These are phyloP conservation scores for Bolboschoenoplectus hybrid DNA, from an alignment of 202 grass and related monocot genomes.

Conservation along the genomic window DNA sequence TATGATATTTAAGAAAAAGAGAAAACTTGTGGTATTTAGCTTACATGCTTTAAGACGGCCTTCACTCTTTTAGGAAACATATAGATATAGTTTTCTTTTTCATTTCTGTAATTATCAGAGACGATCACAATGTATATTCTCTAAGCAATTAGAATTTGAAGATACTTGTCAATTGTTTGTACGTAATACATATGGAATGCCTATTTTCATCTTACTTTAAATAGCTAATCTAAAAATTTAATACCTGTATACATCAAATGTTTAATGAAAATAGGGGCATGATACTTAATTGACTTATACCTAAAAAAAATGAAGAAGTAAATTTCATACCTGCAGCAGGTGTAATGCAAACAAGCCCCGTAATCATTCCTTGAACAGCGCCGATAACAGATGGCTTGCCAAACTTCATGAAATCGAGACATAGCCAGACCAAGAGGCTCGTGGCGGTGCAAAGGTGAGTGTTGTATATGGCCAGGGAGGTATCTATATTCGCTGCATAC, in stretches of 20 bases:
- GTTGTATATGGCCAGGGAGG: constrained; percentile 67
- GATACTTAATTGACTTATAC: neutral
- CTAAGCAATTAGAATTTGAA: no score
- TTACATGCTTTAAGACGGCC: neutral
- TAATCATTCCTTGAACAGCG: constrained; percentile 81
- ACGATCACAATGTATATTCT: no score
- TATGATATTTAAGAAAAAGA: neutral
- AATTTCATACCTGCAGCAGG: constrained; percentile 49
- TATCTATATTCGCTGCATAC: constrained; percentile 58
- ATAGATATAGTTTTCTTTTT: neutral
- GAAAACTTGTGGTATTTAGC: neutral
- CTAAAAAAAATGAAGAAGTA: neutral
- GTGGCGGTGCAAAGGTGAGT: constrained; percentile 83
- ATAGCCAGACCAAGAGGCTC: constrained; percentile 66
- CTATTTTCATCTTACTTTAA: neutral
- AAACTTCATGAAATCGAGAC: constrained; percentile 59
- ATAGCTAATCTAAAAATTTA: neutral
- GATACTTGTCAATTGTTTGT: no score
- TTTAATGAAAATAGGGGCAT: neutral
- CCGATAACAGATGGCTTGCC: constrained; percentile 63
- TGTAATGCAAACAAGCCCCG: constrained; percentile 84
- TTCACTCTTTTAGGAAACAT: neutral
- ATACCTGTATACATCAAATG: neutral
- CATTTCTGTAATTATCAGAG: neutral
- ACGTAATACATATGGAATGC: neutral